Evolutionary conservation across 495 filamentous ascomycete genomes (phyloP), one percentile per base, ranked within the genome.

Genomic region (Neurospora cerealis): DNA sequence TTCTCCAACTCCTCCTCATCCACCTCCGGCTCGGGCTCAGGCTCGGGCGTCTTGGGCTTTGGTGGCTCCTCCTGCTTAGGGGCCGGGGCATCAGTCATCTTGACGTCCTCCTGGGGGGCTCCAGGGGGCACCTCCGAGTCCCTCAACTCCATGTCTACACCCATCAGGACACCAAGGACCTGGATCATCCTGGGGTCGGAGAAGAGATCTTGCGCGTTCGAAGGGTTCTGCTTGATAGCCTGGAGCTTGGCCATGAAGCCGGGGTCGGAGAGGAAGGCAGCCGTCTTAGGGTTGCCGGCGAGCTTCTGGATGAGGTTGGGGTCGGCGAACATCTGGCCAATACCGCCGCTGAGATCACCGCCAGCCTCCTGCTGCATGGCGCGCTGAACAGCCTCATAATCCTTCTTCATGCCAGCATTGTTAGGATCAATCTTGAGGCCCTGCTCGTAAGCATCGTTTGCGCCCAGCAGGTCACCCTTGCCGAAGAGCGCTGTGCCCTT

Each of bases 401-500:
- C 95, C 60, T 91, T 91, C 85, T 97, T 97, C 78, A 95, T 92
- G 83, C 97, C 95, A 9, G 93, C 93, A 81, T 98, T 98, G 77
- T 87, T 89, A 34, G 96, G 92, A 78, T 99, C 96, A 54, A 95
- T 84, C 83, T 97, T 96, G 73, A 97, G 85, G 41, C 94, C 95
- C 78, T 96, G 88, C 78, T 97, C 92, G 84, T 95, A 99, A 17
- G 96, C 93, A 77, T 97, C 94, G 70, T 89, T 84, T 3, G 96
- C 94, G 69, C 90, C 92, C 62, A 95, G 86, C 24, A 98, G 88
- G 80, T 98, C 94, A 46, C 93, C 92, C 69, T 89, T 83, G 13
- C 96, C 96, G 82, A 96, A 96, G 37, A 93, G 86, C 70, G 96
- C 96, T 66, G 95, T 91, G 44, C 94, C 96, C 84, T 97, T 98